Base-by-base conservation (phyloP, 2,329 filamentous ascomycete species). In the Cladosporium austrohemisphaericum region DNA sequence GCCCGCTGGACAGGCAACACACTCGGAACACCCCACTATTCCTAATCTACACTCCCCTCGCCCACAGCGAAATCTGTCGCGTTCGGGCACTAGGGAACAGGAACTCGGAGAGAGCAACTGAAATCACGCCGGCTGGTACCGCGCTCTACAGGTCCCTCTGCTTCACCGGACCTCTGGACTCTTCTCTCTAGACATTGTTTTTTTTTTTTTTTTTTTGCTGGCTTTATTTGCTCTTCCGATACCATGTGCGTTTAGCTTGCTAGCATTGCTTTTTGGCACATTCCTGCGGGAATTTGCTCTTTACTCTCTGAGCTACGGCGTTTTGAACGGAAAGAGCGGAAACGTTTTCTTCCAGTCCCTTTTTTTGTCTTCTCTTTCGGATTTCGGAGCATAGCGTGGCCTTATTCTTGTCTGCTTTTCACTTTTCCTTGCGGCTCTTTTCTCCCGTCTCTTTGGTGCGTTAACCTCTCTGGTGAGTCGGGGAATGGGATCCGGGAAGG, bases 161-260 rank as follows among this genome's bases (percentile, higher is more conserved):
- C 38, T 19, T 28, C 25, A 26, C 11, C n/a, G n/a, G n/a, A n/a
- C n/a, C n/a, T n/a, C n/a, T n/a, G n/a, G n/a, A n/a, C n/a, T n/a
- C 38, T 29, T 36, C 33, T 28, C 23, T 28, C 33, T n/a, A 31
- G 41, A 35, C 16, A 23, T 14, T 22, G 14, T 25, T 36, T 8
- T 16, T 13, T 23, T 25, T 37, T 16, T 25, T 25, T 38, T 9
- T 25, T 25, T 38, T 14, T 25, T 5, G 36, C 18, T 38, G 14
- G 19, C 28, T 23, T 23, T 38, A 18, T 38, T 38, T 37, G 33
- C 44, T 38, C 44, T 38, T n/a, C 25, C 33, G 44, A 47, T 47
- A 47, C 44, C 44, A 47, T 47, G 44, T 47, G 44, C 44, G 44
- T 47, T 47, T 38, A 47, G 33, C 44, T 47, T 28, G 44, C 18